Base-by-base conservation (phyloP, 2,329 filamentous ascomycete genomes). In the Sporothrix euskadiensis region DNA sequence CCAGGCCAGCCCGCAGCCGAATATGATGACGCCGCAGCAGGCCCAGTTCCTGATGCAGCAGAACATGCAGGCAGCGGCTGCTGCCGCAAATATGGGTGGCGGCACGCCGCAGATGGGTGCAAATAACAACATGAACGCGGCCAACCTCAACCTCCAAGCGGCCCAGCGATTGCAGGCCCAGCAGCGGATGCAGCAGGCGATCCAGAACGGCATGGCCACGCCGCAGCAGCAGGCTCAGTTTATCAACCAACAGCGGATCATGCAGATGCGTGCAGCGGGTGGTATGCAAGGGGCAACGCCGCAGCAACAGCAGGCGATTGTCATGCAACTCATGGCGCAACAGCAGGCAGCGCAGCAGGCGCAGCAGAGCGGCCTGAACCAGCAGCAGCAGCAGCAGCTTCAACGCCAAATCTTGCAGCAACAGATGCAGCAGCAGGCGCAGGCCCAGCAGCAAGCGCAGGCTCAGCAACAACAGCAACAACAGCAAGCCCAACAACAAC, bases 1-100 rank as follows among this genome's bases (percentile, higher is more conserved):
- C 1, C 76, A 91, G 79, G 86, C 85, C 35, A 91, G 89, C 78
- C 88, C 89, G 26, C 86, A 88, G 63, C 87, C 88, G 61, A 84
- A 83, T 54, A 87, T 88, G 83, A 87, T 90, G 84, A 76, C 78
- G 30, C 73, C 75, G 0, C 86, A 88, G 73, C 87, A 88, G 77
- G 84, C 84, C 74, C 80, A 81, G 70, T 84, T 88, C 80, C 87
- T 89, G 83, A 84, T 84, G 74, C 84, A 83, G 74, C 85, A 84
- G 71, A 78, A 79, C 44, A 81, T 83, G 76, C 47, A 69, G 30
- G 47, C 69, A 12, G 78, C 69, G n/a, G 78, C 78, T 12, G 49
- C 30, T 10, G 19, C 22, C 44, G 44, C 61, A 9, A 39, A 10
- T 57, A 82, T 85, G 78, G 81, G 35, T 8, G 35, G 35, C 35